A percentile compares a stretch with the other conserved stretches of the same genome.
Conservation (phyloP, 2,329 filamentous ascomycete species). For the Epichloe hybrida region DNA sequence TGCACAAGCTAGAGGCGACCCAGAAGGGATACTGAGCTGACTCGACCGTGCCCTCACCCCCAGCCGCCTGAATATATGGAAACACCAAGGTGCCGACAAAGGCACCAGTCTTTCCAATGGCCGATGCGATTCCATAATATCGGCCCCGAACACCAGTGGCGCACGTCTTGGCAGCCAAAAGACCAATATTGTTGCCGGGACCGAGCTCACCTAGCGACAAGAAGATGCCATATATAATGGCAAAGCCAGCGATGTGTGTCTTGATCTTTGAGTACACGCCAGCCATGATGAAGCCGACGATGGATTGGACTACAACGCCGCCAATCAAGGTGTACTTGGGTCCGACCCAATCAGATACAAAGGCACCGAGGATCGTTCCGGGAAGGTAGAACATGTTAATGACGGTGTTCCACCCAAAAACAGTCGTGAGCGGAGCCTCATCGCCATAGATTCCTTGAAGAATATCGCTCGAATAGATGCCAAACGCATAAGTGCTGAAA, state of each 20-base stretch:
- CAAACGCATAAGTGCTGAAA: conserved; percentile 79
- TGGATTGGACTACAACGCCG: conserved; percentile 58
- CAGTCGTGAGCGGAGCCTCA: conserved; percentile 52
- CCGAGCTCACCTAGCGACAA: conserved; percentile 42
- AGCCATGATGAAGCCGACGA: conserved; percentile 82
- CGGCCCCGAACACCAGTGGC: conserved; percentile 71
- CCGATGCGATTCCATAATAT: conserved; percentile 60
- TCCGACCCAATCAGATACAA: conserved; percentile 64
- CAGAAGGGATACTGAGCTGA: conserved; percentile 80
- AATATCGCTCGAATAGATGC: conserved; percentile 72
- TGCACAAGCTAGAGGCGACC: conserved; percentile 63
- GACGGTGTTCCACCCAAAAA: conserved; percentile 79
- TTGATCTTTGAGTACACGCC: conserved; percentile 62
- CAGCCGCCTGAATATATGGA: conserved; percentile 33
- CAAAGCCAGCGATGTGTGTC: conserved; percentile 27
- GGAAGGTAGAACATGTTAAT: conserved; percentile 85
- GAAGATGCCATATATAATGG: conserved; percentile 24
- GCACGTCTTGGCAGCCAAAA: conserved; percentile 75
- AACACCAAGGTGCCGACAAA: conserved; percentile 81
- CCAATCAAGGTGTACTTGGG: conserved; percentile 60
- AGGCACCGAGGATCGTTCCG: conserved; percentile 65
- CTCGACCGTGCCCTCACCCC: conserved; percentile 36
- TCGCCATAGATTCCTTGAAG: conserved; percentile 49
- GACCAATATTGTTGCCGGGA: conserved; percentile 82
- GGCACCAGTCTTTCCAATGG: conserved; percentile 63